phyloP scores from a whole-genome alignment of 371 early-diverging fungal species.

The Apophysomyces ossiformis region DNA sequence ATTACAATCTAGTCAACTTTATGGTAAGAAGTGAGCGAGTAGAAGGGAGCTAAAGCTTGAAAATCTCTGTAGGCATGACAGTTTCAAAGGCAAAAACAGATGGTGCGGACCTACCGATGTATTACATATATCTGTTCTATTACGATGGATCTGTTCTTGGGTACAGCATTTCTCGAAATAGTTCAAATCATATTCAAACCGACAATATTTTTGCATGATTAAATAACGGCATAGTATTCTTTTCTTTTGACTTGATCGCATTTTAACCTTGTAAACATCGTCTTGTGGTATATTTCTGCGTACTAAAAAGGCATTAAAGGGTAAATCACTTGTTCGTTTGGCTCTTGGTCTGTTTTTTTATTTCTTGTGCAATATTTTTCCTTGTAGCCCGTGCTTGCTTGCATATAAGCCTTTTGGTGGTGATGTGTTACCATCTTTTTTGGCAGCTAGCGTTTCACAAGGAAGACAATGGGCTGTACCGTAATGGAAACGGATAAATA shows the following conservation, averaged over 20 bases:
- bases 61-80: conserved; percentile 30
- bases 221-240: background rate
- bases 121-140: conserved; percentile 43
- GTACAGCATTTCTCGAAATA: conserved; percentile 39
- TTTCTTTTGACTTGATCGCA: background rate
- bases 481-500: background rate
- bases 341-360: no score
- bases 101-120: conserved; percentile 24
- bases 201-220: conserved; percentile 3
- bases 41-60: background rate
- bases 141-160: conserved; percentile 38
- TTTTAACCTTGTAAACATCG: background rate
- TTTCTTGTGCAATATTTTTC: no score
- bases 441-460: background rate
- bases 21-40: conserved; percentile 33
- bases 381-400: no score
- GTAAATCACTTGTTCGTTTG: no score
- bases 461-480: no score
- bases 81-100: conserved; percentile 30
- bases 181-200: background rate
- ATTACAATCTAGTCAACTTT: conserved; percentile 39
- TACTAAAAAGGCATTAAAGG: no score
- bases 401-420: no score
- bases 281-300: no score
- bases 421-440: conserved; percentile 4